Conservation (phyloP, 2,329 filamentous ascomycete species). For the Colletotrichum abscissum region DNA sequence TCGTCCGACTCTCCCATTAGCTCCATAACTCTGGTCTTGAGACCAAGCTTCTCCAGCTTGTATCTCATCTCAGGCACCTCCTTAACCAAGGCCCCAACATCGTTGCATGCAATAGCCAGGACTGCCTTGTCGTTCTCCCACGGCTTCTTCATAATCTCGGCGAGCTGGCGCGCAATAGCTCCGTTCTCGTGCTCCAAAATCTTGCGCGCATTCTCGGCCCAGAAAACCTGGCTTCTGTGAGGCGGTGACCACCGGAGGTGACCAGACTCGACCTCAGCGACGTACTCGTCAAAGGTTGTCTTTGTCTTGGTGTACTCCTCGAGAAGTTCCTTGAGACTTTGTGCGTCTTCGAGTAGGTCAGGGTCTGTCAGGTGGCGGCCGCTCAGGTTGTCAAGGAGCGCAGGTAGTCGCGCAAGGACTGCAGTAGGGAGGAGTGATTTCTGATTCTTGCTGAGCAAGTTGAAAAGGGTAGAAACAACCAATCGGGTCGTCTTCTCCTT, state of each 20-base stretch:
- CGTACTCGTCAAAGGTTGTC: constrained; percentile 88
- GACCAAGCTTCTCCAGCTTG: constrained; percentile 82
- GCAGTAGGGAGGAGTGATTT: constrained; percentile 84
- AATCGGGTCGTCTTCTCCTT: constrained; percentile 98
- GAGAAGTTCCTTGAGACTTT: constrained; percentile 69
- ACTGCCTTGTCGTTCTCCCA: constrained; percentile 89
- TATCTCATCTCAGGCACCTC: constrained; percentile 87
- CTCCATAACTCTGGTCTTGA: constrained; percentile 92
- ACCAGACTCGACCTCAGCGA: constrained; percentile 85
- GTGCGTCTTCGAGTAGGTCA: constrained; percentile 72
- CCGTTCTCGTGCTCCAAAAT: constrained; percentile 88
- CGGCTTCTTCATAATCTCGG: constrained; percentile 80
- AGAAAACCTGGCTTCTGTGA: constrained; percentile 87
- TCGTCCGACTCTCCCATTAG: constrained; percentile 92
- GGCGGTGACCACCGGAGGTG: constrained; percentile 94
- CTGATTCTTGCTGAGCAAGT: constrained; percentile 79
- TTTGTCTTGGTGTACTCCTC: constrained; percentile 77
- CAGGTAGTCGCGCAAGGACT: constrained; percentile 84
- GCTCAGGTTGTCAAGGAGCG: constrained; percentile 71
- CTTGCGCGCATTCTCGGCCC: constrained; percentile 89
- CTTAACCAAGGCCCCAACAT: constrained; percentile 88
- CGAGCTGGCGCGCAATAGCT: constrained; percentile 81
- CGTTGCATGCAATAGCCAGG: constrained; percentile 91
- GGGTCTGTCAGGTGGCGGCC: constrained; percentile 72
- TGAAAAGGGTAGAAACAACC: constrained; percentile 88